phyloP scores from a whole-genome alignment of 495 filamentous ascomycete species.

The Baudoinia panamericana region DNA sequence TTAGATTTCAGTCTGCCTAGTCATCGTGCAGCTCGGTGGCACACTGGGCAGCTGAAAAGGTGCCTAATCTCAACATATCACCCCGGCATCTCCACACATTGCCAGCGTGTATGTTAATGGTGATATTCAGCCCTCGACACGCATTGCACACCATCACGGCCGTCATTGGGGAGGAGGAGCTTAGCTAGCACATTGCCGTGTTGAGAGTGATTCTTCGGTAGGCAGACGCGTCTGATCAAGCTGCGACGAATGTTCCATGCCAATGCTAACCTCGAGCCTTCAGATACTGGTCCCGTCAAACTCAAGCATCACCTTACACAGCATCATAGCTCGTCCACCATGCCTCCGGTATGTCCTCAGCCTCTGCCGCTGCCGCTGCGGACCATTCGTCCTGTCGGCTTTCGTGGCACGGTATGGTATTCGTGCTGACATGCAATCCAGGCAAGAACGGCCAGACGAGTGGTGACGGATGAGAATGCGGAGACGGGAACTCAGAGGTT shows the following conservation, averaged over 20 bases:
- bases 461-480: conserved; percentile 80
- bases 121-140: conserved; percentile 9
- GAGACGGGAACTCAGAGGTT: conserved; percentile 78
- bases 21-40: not conserved
- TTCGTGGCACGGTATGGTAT: too few species aligned
- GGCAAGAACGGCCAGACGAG: conserved; percentile 49
- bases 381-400: not conserved
- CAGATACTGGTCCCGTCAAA: not conserved
- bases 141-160: conserved; percentile 7
- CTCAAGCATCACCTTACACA: not conserved
- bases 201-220: not conserved
- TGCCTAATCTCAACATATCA: conserved; percentile 6
- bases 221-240: conserved; percentile 12
- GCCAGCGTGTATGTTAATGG: conserved; percentile 18
- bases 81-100: conserved; percentile 10
- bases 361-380: not conserved
- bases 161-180: conserved; percentile 10
- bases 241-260: too few species aligned
- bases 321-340: conserved; percentile 5
- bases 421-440: conserved; percentile 21
- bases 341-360: conserved; percentile 19
- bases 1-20: too few species aligned
- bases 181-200: not conserved
- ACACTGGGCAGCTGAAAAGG: not conserved
- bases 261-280: conserved; percentile 11